Evolutionary conservation across 352 stramenopile species (phyloP).

Genomic region (Pythium brachiatum): DNA sequence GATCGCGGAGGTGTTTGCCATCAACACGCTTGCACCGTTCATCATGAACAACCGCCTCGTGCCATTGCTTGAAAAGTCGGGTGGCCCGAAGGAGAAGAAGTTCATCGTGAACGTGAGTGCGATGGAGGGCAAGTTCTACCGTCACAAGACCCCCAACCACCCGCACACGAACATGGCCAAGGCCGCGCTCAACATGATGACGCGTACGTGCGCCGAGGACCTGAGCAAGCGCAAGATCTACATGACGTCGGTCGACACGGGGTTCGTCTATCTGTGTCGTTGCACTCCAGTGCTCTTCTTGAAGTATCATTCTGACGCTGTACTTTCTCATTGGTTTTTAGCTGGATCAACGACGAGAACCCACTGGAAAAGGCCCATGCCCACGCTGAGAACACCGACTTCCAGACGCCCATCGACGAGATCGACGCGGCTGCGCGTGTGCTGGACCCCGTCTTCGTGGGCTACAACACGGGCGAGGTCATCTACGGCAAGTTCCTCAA

Average conservation of each 20-base stretch:
- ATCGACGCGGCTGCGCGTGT: slow-evolving; percentile 94
- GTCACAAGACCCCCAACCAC: slow-evolving; percentile 96
- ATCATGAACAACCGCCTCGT: slow-evolving; percentile 95
- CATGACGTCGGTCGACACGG: slow-evolving; percentile 98
- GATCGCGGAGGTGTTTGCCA: slow-evolving; percentile 87
- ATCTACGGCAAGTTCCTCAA: slow-evolving; percentile 87
- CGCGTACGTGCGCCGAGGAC: slow-evolving; percentile 94
- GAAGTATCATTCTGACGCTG: not conserved
- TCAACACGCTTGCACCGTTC: slow-evolving; percentile 97
- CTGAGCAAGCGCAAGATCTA: slow-evolving; percentile 93
- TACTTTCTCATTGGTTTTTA: slow-evolving; percentile 26
- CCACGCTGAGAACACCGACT: slow-evolving; percentile 90
- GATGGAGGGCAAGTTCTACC: slow-evolving; percentile 98
- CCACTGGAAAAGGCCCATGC: slow-evolving; percentile 92
- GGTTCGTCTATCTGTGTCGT: slow-evolving; percentile 38
- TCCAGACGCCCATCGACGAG: slow-evolving; percentile 98
- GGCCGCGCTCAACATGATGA: slow-evolving; percentile 98
- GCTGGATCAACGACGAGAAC: slow-evolving; percentile 99
- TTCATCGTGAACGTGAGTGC: slow-evolving; percentile 98
- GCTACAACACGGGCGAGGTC: slow-evolving; percentile 64
- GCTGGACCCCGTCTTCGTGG: slow-evolving; percentile 94
- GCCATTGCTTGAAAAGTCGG: slow-evolving; percentile 78
- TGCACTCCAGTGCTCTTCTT: not conserved
- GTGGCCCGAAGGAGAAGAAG: slow-evolving; percentile 48
- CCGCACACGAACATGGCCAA: slow-evolving; percentile 99